Evolutionary conservation across 2,329 filamentous ascomycete species (phyloP).

Genomic region (Ophiostoma quercus): DNA sequence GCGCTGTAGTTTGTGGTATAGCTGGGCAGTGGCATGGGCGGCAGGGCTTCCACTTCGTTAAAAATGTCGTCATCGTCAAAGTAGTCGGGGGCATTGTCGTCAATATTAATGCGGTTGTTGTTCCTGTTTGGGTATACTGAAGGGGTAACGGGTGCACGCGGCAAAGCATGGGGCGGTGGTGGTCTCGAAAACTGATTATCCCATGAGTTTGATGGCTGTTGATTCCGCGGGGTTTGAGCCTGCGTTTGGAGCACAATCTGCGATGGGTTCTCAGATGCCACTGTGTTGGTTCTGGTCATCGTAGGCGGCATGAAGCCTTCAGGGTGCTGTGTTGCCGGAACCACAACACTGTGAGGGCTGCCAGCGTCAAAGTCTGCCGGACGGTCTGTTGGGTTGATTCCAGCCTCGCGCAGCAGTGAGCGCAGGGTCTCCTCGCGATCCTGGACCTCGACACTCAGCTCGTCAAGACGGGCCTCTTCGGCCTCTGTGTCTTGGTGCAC

Average conservation of each 20-base stretch:
- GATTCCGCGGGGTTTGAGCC: constrained; percentile 27
- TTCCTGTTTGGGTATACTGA: neutral
- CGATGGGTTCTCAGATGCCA: constrained; percentile 36
- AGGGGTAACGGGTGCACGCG: neutral
- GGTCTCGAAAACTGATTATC: constrained; percentile 3
- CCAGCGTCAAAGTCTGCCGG: constrained; percentile 27
- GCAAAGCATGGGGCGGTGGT: neutral
- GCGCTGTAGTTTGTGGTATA: neutral
- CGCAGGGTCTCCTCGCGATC: constrained; percentile 42
- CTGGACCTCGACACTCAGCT: constrained; percentile 43
- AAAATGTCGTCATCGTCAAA: constrained; percentile 28
- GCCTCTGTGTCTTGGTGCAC: constrained; percentile 48
- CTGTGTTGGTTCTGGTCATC: constrained; percentile 34
- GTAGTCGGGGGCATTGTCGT: constrained; percentile 25
- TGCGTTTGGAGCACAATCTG: constrained; percentile 53
- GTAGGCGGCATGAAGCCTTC: constrained; percentile 31
- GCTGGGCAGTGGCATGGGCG: constrained; percentile 15
- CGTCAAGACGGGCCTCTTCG: constrained; percentile 47
- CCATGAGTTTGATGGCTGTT: neutral
- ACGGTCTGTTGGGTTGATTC: constrained; percentile 34
- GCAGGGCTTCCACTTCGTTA: constrained; percentile 21
- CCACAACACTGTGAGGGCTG: constrained; percentile 34
- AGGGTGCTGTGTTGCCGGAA: constrained; percentile 43
- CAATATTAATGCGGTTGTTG: neutral
- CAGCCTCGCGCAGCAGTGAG: constrained; percentile 40